Conservation (phyloP, 2,329 filamentous ascomycete species). For the Lecanoromycetidae sp. region DNA sequence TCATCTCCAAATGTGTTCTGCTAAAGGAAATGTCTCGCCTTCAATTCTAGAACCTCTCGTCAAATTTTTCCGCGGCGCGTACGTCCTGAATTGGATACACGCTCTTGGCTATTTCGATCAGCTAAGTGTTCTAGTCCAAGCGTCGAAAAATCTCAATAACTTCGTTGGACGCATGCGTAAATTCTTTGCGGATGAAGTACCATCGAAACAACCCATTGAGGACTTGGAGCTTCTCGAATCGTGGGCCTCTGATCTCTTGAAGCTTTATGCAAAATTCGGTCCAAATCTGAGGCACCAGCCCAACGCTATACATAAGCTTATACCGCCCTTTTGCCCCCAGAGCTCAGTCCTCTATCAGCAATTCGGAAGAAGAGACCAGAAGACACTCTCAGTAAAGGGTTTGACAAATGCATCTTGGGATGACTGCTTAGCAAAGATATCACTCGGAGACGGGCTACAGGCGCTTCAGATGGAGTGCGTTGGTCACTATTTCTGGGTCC, state of each 20-base stretch:
- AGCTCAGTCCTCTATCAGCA: constrained; percentile 20
- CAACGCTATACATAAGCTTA: constrained; percentile 20
- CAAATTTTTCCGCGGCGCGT: constrained; percentile 18
- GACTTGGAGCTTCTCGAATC: constrained; percentile 12
- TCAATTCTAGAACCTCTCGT: constrained; percentile 18
- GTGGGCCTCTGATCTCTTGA: constrained; percentile 11
- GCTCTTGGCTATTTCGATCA: background rate
- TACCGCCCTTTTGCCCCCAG: constrained; percentile 21
- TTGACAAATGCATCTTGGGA: constrained; percentile 19
- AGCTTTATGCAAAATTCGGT: constrained; percentile 15
- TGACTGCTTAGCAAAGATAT: constrained; percentile 21
- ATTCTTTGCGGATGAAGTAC: constrained; percentile 16
- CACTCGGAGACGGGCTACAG: constrained; percentile 3
- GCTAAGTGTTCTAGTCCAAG: constrained; percentile 2
- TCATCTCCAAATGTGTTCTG: background rate
- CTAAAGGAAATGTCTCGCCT: background rate
- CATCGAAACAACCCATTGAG: constrained; percentile 15
- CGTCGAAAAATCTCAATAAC: background rate
- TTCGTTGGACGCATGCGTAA: constrained; percentile 18
- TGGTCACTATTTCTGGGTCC: constrained; percentile 15
- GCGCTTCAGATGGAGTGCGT: constrained; percentile 12
- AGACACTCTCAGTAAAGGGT: constrained; percentile 17
- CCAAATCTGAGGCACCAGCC: constrained; percentile 20
- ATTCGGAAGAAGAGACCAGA: constrained; percentile 14
- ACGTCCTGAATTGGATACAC: constrained; percentile 13